Evolutionary conservation across 371 early-diverging fungal species (phyloP), one percentile per base, ranked within the genome.

Genomic region (Mucor piriformis): DNA sequence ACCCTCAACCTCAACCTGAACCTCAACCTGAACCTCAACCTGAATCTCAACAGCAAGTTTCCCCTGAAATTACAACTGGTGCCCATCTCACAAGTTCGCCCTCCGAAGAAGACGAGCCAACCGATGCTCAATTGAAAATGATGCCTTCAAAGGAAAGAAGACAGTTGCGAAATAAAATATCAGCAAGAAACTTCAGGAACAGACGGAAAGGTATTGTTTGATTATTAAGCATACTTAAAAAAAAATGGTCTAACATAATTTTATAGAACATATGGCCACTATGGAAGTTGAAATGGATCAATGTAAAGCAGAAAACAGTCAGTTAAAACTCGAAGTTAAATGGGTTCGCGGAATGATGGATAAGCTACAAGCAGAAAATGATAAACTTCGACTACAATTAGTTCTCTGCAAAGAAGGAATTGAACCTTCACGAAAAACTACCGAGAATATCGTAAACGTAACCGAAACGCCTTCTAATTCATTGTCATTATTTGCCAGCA

Each of bases 181-280:
- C 67, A n/a, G 67, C 67, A 8, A 25, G 67, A 47, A 67, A 67
- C 33, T 67, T 67, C 18, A 52, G 67, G 51, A 63, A 67, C 40
- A 48, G 67, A 44, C 47, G 67, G 33, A 67, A 67, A 51, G 65
- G 65, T 64, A 59, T 29, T 2, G n/a, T 21, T 5, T 15, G n/a
- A 2, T 20, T 25, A 23, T 20, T 16, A 29, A 32, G n/a, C 10
- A 11, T 0, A 6, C 43, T 5, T 43, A 40, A 11, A 38, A 2
- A 12, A 38, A 12, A 5, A n/a, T 37, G n/a, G n/a, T n/a, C n/a
- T n/a, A n/a, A n/a, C n/a, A n/a, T n/a, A n/a, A n/a, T n/a, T n/a
- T n/a, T n/a, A n/a, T n/a, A 65, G 67, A 67, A 38, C 63, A 67
- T 37, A 55, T 67, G 50, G 6, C 47, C 16, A 49, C 63, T 27